Base-by-base conservation (phyloP, 83 land plant genomes). In the Picea abies region DNA sequence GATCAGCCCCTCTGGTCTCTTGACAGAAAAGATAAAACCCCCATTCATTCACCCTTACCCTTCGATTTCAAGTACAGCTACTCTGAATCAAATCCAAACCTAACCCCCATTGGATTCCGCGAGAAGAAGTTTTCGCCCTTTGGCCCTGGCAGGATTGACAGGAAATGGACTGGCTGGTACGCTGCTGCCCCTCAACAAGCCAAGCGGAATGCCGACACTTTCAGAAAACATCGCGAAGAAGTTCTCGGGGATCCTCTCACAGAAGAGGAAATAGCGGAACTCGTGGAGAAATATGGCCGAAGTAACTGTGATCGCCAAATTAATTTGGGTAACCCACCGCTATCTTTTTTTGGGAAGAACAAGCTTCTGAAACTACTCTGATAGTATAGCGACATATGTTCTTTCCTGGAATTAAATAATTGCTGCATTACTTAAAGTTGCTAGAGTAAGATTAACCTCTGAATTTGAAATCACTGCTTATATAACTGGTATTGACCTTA, bases 51-150 rank as follows among this genome's bases (percentile, higher is more conserved):
- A 26, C 82, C 88, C 60, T 90, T 92, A 44, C 94, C 94, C 23
- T 92, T 92, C 83, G 92, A 89, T 65, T 92, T 92, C 84, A 81
- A 86, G 22, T 85, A 90, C 85, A 86, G 90, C 5, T 92, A 92
- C 75, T 86, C 94, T 1, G 94, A 92, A 76, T 71, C 80, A 60
- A 79, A 88, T 76, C 88, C 92, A 6, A 15, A 75, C 0, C 58
- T 86, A 6, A 26, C 58, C 15, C 94, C 92, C 3, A 90, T 92
- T 41, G 87, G 94, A 10, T 90, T 76, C 58, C 86, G 94, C 0
- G 94, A 90, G 83, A 84, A 89, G 63, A 78, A 83, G 68, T 92
- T 88, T 84, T 92, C 94, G 14, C 94, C 94, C 2, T 92, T 92
- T 77, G 92, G 92, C 0, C 94, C 90, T 6, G 92, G 92, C 17